Evolutionary conservation across 208 protist species (phyloP).

Genomic region (Naegleria gruberi): DNA sequence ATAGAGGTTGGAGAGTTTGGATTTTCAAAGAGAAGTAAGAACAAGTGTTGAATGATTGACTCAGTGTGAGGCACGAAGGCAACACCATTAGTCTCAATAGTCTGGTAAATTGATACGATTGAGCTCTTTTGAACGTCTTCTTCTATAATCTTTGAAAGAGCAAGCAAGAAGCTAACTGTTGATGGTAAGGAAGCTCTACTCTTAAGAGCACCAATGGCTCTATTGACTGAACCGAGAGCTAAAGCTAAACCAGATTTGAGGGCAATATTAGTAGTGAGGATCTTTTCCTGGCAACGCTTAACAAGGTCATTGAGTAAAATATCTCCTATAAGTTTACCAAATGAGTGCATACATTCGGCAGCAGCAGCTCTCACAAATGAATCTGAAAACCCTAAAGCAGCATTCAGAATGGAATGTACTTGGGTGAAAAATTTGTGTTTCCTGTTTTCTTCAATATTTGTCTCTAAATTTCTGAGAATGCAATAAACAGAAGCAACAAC

Average conservation of each 20-base stretch:
- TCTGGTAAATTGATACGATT: background rate
- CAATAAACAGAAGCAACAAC: background rate
- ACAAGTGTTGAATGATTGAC: background rate
- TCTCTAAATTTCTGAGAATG: background rate
- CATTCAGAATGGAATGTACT: background rate
- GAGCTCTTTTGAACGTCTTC: background rate
- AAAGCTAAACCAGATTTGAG: background rate
- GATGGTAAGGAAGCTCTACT: background rate
- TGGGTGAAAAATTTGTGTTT: background rate
- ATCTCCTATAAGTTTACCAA: background rate
- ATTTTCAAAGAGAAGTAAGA: background rate
- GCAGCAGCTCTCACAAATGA: background rate
- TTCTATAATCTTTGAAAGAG: background rate
- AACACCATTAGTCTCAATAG: background rate
- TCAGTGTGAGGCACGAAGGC: background rate
- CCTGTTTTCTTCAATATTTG: background rate
- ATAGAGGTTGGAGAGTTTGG: background rate
- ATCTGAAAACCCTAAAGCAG: background rate
- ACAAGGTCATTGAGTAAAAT: background rate
- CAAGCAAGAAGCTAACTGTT: background rate
- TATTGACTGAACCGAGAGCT: background rate
- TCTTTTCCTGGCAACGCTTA: background rate
- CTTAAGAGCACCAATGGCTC: background rate
- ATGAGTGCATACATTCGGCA: background rate
- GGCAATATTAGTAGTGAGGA: background rate